Evolutionary conservation across 2,329 filamentous ascomycete genomes (phyloP).

Genomic region (Pseudocercospora crystallina): DNA sequence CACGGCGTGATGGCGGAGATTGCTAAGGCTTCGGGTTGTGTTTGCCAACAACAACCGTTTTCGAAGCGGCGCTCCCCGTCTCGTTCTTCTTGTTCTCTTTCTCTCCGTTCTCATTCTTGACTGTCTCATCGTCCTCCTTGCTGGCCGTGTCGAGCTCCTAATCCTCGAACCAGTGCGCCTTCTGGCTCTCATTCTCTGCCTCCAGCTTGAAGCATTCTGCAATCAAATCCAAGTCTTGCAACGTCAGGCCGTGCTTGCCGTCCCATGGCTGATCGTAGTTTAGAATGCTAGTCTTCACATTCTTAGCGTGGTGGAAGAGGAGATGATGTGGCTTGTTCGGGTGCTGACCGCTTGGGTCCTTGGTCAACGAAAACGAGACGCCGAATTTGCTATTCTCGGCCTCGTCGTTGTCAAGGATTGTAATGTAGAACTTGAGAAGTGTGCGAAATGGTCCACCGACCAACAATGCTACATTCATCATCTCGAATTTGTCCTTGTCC

Average conservation of each 20-base stretch:
- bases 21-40: neutral
- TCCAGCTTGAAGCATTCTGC: neutral
- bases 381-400: neutral
- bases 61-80: neutral
- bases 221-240: slow-evolving; percentile 15
- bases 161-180: too few relatives aligned
- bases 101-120: too few relatives aligned
- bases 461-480: slow-evolving; percentile 9
- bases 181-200: too few relatives aligned
- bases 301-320: neutral
- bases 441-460: slow-evolving; percentile 21
- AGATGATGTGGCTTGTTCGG: neutral
- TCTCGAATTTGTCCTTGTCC: neutral
- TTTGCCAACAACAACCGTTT: neutral
- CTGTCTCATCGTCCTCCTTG: too few relatives aligned
- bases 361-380: too few relatives aligned
- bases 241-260: slow-evolving; percentile 6
- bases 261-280: neutral
- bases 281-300: too few relatives aligned
- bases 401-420: neutral
- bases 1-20: too few relatives aligned
- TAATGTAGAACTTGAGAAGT: neutral
- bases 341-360: neutral
- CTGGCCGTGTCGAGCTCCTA: too few relatives aligned
- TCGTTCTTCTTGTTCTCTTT: neutral